Percentiles rank a stretch among this genome's conserved stretches.
Evolutionary conservation across 2,329 filamentous ascomycete genomes (phyloP).

Genomic region (Cryphonectria japonica): DNA sequence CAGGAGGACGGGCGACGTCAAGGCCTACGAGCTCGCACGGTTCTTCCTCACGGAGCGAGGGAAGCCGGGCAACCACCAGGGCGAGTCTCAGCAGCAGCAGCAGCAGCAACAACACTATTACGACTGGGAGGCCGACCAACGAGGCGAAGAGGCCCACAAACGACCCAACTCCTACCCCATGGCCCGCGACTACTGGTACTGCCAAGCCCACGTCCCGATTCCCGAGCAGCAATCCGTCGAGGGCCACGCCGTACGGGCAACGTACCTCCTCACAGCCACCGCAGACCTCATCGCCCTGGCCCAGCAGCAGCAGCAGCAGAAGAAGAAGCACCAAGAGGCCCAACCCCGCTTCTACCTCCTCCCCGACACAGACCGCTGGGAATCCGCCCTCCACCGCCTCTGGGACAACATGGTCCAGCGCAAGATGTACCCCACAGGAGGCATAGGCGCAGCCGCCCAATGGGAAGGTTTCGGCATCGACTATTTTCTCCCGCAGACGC

Average conservation of each 20-base stretch:
- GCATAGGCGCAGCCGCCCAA: constrained; percentile 60
- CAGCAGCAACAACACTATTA: constrained; percentile 57
- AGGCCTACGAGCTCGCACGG: constrained; percentile 50
- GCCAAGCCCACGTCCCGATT: constrained; percentile 60
- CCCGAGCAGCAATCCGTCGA: constrained; percentile 57
- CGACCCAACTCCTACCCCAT: constrained; percentile 52
- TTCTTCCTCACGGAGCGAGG: constrained; percentile 64
- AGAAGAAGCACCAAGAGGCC: constrained; percentile 12
- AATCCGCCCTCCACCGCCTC: constrained; percentile 48
- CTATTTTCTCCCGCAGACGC: constrained; percentile 61
- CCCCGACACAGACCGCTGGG: constrained; percentile 37
- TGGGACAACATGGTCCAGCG: constrained; percentile 65
- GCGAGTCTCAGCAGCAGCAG: constrained; percentile 40
- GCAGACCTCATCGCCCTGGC: constrained; percentile 56
- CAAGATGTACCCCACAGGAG: constrained; percentile 67
- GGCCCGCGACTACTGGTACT: constrained; percentile 50
- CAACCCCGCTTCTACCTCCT: constrained; percentile 28
- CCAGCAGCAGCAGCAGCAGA: constrained; percentile 24
- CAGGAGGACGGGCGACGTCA: constrained; percentile 39
- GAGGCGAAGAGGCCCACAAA: constrained; percentile 54
- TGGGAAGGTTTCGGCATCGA: constrained; percentile 65
- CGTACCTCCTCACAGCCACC: constrained; percentile 63
- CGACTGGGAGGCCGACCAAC: constrained; percentile 53
- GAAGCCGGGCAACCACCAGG: constrained; percentile 47
- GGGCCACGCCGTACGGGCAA: constrained; percentile 62